Base-by-base conservation (phyloP, 495 filamentous ascomycete genomes). In the Cryomyces minteri region DNA sequence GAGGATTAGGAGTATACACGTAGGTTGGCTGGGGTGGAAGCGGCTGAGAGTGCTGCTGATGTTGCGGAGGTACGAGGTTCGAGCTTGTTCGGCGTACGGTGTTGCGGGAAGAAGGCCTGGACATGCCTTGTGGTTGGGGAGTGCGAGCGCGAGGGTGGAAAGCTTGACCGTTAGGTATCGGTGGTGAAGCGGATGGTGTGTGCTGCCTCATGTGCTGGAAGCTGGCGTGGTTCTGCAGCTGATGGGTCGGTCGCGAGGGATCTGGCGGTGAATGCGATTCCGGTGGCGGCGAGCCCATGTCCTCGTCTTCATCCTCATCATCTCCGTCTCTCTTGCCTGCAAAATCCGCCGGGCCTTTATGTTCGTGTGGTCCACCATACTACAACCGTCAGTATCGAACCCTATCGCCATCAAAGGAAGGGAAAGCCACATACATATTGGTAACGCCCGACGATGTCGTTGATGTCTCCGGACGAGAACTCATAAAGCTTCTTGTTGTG, bases 401-500 rank as follows among this genome's bases (percentile, higher is more conserved):
- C n/a, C n/a, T n/a, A 33, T 29, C 30, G 39, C 41, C 5, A 28
- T n/a, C 48, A n/a, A 14, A 31, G 43, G 53, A 41, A 46, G 37
- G 43, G 38, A 29, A 37, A 41, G 47, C 39, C 40, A 42, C 86
- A 32, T 68, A 94, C 88, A 63, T 83, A 94, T 71, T 84, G 78
- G 62, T 92, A 93, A 55, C 84, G 73, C 30, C 72, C 73, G 40
- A 96, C 71, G 32, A 87, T 81, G 43, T 95, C 86, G 54, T 79
- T 79, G 72, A 98, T 94, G 60, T 95, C 84, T 54, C 74, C 69
- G 30, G 90, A 96, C 36, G 86, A 96, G 58, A 90, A 98, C 64
- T 98, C 84, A 65, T 95, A 93, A 31, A 98, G 71, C 63, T 95
- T 94, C 69, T 95, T 96, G 63, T 96, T 96, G 62, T 81, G 83